Conservation (phyloP, 305 asterid genomes). For the Andrographis paniculata region DNA sequence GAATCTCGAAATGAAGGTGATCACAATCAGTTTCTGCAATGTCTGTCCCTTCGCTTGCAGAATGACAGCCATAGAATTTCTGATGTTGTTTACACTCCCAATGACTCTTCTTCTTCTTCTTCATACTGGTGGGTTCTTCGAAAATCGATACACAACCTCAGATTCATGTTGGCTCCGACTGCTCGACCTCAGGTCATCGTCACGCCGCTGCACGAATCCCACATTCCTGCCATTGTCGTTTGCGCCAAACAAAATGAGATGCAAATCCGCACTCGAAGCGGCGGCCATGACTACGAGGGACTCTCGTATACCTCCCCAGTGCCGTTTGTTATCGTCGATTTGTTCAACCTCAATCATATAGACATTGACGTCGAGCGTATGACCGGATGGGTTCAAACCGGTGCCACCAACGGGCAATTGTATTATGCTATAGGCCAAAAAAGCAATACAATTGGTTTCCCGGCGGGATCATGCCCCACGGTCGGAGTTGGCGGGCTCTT, state of each 20-base stretch:
- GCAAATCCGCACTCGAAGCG: constrained; percentile 35
- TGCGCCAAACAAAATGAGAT: constrained; percentile 32
- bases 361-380: constrained; percentile 8
- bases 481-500: constrained; percentile 44
- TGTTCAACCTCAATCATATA: constrained; percentile 23
- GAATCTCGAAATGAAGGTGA: background rate
- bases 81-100: constrained; percentile 19
- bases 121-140: constrained; percentile 15
- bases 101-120: constrained; percentile 23
- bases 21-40: background rate
- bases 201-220: constrained; percentile 31
- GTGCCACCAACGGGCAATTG: constrained; percentile 39
- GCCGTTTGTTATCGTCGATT: constrained; percentile 39
- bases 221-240: constrained; percentile 27
- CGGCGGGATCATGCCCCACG: constrained; percentile 29
- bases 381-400: constrained; percentile 39
- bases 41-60: background rate
- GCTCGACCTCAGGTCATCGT: constrained; percentile 26
- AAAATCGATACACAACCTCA: constrained; percentile 22
- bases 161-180: constrained; percentile 17
- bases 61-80: constrained; percentile 4
- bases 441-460: constrained; percentile 28
- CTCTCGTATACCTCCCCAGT: constrained; percentile 27
- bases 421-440: constrained; percentile 23
- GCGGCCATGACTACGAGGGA: constrained; percentile 47